These are phyloP conservation scores for Macrophomina tecta DNA, from an alignment of 2,329 filamentous ascomycete genomes.

Conservation along the genomic window DNA sequence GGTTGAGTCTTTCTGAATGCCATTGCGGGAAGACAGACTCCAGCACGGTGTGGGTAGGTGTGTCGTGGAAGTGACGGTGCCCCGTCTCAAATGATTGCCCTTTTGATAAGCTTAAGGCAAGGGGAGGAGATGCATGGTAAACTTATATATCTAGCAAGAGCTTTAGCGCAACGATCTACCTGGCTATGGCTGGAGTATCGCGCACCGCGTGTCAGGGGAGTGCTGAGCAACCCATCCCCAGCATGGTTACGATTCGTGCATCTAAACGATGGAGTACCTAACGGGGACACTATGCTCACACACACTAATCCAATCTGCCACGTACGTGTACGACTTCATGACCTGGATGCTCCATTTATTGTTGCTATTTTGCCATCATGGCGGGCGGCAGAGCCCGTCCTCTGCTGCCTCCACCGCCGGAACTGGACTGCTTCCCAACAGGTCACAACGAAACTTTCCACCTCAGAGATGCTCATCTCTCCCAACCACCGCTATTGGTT, in stretches of 20 bases:
- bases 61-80: background rate
- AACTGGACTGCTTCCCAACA: too few species aligned
- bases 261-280: background rate
- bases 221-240: too few species aligned
- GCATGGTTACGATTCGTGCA: background rate
- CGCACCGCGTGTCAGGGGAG: background rate
- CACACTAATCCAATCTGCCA: too few species aligned
- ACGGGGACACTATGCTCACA: too few species aligned
- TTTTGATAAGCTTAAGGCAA: background rate
- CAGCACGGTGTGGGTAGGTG: background rate
- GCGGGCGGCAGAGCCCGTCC: too few species aligned
- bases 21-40: background rate
- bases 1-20: background rate
- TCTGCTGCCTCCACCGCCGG: too few species aligned
- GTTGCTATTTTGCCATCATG: too few species aligned
- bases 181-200: background rate
- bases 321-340: too few species aligned
- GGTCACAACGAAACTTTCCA: too few species aligned
- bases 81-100: background rate
- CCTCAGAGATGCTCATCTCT: too few species aligned
- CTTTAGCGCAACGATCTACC: background rate
- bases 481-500: too few species aligned
- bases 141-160: constrained; percentile 4
- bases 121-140: background rate
- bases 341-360: too few species aligned